These are phyloP conservation scores for Picea mariana DNA, from an alignment of 83 land plant species.

Conservation along the genomic window DNA sequence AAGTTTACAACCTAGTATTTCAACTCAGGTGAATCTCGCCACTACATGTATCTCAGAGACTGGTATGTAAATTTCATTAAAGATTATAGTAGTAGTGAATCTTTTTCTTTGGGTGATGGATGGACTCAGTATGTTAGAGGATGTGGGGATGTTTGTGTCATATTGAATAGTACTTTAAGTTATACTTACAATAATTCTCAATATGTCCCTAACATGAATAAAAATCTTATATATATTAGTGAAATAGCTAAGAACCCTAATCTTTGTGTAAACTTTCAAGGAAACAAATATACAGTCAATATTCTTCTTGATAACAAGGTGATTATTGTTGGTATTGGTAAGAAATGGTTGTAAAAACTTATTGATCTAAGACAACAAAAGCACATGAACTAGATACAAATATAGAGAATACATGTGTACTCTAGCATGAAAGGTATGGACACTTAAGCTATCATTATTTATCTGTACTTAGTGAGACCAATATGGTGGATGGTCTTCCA, in stretches of 20 bases:
- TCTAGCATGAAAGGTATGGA: background rate
- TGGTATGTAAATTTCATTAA: background rate
- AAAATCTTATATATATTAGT: background rate
- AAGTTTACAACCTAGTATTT: background rate
- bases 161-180: too few species aligned
- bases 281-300: background rate
- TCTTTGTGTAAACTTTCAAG: background rate
- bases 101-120: background rate
- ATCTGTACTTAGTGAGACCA: background rate
- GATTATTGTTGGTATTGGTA: background rate
- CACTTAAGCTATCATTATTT: background rate
- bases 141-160: too few species aligned
- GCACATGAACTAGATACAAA: background rate
- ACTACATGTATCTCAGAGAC: background rate
- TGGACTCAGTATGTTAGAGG: too few species aligned
- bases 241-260: background rate
- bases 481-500: background rate
- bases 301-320: background rate
- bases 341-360: background rate
- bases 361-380: background rate
- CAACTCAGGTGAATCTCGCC: background rate
- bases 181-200: background rate
- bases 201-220: background rate
- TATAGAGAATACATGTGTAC: background rate
- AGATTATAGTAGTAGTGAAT: background rate